phyloP scores from a whole-genome alignment of 225 moss, liverwort and hornwort species.

The Pseudoscleropodium purum region DNA sequence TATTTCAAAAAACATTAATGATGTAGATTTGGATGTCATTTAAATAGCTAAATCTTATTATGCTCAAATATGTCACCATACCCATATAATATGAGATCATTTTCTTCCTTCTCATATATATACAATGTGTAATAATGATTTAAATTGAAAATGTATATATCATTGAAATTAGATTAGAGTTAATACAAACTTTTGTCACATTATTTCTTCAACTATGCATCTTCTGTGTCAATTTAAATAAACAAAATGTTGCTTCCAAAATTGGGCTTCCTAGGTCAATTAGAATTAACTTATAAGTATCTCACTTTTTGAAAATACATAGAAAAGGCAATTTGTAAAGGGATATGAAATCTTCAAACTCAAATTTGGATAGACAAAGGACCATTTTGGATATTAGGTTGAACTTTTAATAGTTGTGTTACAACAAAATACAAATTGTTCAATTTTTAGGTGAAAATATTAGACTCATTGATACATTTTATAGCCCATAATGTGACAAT shows the following conservation, averaged over 20 bases:
- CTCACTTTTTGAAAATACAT: neutral
- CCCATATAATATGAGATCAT: no score
- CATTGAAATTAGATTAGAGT: no score
- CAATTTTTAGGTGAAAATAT: neutral
- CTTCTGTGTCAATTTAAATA: neutral
- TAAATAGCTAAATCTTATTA: no score
- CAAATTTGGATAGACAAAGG: neutral
- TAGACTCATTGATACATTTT: neutral
- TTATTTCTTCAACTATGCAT: neutral
- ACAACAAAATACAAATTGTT: neutral
- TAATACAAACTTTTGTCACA: neutral
- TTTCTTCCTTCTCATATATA: no score
- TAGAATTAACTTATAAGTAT: neutral
- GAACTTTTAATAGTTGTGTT: no score
- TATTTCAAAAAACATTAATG: no score
- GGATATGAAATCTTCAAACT: neutral
- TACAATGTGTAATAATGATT: no score
- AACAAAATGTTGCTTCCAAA: neutral
- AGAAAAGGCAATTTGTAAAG: neutral
- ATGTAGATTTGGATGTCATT: no score
- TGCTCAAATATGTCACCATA: no score
- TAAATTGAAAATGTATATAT: no score
- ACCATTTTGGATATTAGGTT: no score
- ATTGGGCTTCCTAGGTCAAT: neutral
- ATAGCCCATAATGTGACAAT: neutral